Evolutionary conservation across 805 yeast species (phyloP).

Genomic region (Kazachstania psychrophila): DNA sequence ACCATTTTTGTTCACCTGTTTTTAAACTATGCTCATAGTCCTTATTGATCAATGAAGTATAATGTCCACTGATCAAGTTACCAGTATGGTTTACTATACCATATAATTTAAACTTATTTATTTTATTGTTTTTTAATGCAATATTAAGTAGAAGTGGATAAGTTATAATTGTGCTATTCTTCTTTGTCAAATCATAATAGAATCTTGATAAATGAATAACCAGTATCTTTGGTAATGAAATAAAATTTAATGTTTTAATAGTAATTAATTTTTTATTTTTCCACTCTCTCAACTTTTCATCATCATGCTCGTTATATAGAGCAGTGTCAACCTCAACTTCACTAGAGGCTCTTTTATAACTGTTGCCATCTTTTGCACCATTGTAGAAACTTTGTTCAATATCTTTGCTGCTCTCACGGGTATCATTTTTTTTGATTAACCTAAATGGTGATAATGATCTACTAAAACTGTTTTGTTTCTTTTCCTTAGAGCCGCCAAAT

Average conservation of each 20-base stretch:
- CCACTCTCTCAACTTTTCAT: conserved; percentile 8
- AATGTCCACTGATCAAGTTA: conserved; percentile 63
- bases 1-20: conserved; percentile 45
- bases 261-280: conserved; percentile 32
- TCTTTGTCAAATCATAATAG: conserved; percentile 44
- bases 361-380: too few species aligned
- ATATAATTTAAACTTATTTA: conserved; percentile 41
- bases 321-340: too few species aligned
- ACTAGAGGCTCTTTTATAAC: too few species aligned
- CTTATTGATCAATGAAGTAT: conserved; percentile 56
- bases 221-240: conserved; percentile 69
- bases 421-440: conserved; percentile 7
- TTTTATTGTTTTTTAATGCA: conserved; percentile 30
- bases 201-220: conserved; percentile 84
- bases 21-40: conserved; percentile 30
- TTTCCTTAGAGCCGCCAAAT: conserved; percentile 2
- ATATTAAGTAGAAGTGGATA: conserved; percentile 50
- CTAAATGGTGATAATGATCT: conserved; percentile 29
- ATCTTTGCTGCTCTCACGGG: background rate
- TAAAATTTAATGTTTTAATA: conserved; percentile 61
- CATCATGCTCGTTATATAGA: conserved; percentile 4
- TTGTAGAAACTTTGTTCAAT: too few species aligned
- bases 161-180: conserved; percentile 40
- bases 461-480: conserved; percentile 6
- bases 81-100: conserved; percentile 70